phyloP scores from a whole-genome alignment of 257 asterid genomes.

The Ophiorrhiza pumila region DNA sequence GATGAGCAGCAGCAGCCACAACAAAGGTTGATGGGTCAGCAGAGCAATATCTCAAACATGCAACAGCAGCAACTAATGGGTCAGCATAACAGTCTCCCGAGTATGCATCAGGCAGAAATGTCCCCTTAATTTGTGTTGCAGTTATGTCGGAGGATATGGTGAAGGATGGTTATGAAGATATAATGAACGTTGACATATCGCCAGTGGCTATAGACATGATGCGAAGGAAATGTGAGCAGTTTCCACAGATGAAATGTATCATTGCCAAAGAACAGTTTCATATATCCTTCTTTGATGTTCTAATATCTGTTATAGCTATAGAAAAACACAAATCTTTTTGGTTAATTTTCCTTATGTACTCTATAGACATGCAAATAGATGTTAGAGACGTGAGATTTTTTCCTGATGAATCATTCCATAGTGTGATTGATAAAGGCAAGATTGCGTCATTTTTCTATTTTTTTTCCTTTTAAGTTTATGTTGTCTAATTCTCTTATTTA shows the following conservation, averaged over 20 bases:
- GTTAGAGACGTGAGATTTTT: conserved; percentile 90
- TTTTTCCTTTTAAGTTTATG: not conserved
- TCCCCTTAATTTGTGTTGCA: conserved; percentile 39
- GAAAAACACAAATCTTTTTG: conserved; percentile 15
- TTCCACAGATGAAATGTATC: conserved; percentile 93
- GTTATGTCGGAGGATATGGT: conserved; percentile 99
- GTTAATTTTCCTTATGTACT: conserved; percentile 39
- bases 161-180: conserved; percentile 83
- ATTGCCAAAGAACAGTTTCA: conserved; percentile 17
- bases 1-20: conserved; percentile 64
- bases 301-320: not conserved
- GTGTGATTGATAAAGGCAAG: conserved; percentile 87
- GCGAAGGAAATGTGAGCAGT: conserved; percentile 69
- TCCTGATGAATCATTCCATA: conserved; percentile 76
- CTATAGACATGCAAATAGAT: conserved; percentile 87
- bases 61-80: conserved; percentile 64
- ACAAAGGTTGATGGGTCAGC: conserved; percentile 76
- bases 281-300: conserved; percentile 1
- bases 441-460: conserved; percentile 11
- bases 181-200: conserved; percentile 89
- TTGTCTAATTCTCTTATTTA: conserved; percentile 1
- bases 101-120: conserved; percentile 67
- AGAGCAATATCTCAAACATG: conserved; percentile 52
- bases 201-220: conserved; percentile 92
- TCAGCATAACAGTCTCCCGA: conserved; percentile 67